phyloP scores from a whole-genome alignment of 352 stramenopile species.

The Phytophthora rubi region DNA sequence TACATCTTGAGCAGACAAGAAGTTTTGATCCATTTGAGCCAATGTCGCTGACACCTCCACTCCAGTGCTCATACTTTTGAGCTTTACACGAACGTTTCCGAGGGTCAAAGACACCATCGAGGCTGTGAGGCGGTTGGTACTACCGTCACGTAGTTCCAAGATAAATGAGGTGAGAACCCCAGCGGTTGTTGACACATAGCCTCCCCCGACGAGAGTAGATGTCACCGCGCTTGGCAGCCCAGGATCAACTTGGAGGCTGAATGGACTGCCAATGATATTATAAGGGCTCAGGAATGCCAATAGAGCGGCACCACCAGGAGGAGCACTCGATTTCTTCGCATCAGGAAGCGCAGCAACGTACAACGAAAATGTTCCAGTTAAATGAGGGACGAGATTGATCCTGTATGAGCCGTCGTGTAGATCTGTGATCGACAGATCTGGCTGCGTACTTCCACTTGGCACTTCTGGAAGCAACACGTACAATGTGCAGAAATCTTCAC shows the following conservation, averaged over 20 bases:
- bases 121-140: slow-evolving; percentile 34
- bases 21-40: slow-evolving; percentile 12
- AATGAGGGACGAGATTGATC: slow-evolving; percentile 43
- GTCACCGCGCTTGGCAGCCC: slow-evolving; percentile 33
- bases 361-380: slow-evolving; percentile 50
- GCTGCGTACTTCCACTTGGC: slow-evolving; percentile 13
- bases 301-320: slow-evolving; percentile 25
- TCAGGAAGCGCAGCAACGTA: slow-evolving; percentile 42
- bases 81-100: slow-evolving; percentile 16
- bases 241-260: slow-evolving; percentile 49
- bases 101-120: slow-evolving; percentile 9
- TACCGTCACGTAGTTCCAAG: slow-evolving; percentile 52
- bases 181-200: slow-evolving; percentile 44
- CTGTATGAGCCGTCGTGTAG: slow-evolving; percentile 48
- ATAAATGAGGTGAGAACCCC: slow-evolving; percentile 38
- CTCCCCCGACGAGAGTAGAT: slow-evolving; percentile 44
- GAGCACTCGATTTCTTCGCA: slow-evolving; percentile 25
- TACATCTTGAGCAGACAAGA: slow-evolving; percentile 18
- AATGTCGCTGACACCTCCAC: slow-evolving; percentile 12
- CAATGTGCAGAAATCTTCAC: slow-evolving; percentile 47
- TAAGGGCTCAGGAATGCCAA: slow-evolving; percentile 44
- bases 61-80: slow-evolving; percentile 11
- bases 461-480: slow-evolving; percentile 48
- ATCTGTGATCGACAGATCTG: slow-evolving; percentile 39
- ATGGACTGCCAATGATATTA: slow-evolving; percentile 53